Evolutionary conservation across 2,329 filamentous ascomycete genomes (phyloP).

Genomic region (Phialophora chinensis): DNA sequence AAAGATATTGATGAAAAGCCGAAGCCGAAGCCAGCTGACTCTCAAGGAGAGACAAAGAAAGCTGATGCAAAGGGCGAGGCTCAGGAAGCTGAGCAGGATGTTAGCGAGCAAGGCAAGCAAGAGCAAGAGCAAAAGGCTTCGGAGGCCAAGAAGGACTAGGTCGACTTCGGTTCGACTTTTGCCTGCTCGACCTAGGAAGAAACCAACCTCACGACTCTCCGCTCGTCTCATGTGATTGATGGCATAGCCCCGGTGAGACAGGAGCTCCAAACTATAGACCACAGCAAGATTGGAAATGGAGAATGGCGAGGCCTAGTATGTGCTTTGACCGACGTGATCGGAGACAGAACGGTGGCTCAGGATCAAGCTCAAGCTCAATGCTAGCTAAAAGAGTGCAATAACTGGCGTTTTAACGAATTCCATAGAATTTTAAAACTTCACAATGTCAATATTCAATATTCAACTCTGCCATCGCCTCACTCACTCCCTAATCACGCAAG

Average conservation of each 20-base stretch:
- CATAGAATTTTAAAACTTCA: slow-evolving; percentile 16
- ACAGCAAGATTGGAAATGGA: neutral
- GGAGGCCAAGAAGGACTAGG: slow-evolving; percentile 35
- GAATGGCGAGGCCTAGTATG: neutral
- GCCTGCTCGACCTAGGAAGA: neutral
- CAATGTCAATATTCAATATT: slow-evolving; percentile 3
- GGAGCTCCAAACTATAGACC: neutral
- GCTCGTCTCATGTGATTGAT: neutral
- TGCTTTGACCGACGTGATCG: neutral
- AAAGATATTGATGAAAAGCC: slow-evolving; percentile 95
- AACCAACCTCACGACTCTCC: neutral
- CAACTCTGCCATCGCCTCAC: neutral
- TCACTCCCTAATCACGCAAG: too few relatives aligned
- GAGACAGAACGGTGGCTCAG: neutral
- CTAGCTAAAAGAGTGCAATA: neutral
- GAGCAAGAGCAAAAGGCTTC: slow-evolving; percentile 42
- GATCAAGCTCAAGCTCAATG: neutral
- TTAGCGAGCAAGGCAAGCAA: slow-evolving; percentile 48
- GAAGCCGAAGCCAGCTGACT: slow-evolving; percentile 59
- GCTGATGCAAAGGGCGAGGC: slow-evolving; percentile 59
- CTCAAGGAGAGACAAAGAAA: slow-evolving; percentile 46
- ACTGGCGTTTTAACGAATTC: slow-evolving; percentile 7
- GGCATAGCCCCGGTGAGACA: neutral
- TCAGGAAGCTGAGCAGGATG: slow-evolving; percentile 52
- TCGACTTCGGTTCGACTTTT: neutral